Evolutionary conservation across 768 basidiomycete genomes (phyloP).

Genomic region (Phaeotremella skinneri): DNA sequence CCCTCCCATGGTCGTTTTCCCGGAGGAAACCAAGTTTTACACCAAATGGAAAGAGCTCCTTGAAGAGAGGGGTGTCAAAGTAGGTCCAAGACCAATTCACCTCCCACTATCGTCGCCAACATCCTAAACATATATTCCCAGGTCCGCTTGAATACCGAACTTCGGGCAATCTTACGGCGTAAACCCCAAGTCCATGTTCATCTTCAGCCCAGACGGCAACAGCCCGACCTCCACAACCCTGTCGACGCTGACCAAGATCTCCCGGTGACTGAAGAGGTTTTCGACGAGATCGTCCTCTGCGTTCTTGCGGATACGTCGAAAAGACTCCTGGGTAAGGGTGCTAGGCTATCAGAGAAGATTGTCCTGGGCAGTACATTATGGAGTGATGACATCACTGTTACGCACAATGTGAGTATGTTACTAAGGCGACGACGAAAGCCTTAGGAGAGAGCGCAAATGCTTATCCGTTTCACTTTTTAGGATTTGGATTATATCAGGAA

Average conservation of each 20-base stretch:
- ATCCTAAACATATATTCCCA: conserved; percentile 5
- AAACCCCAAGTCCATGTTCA: conserved; percentile 47
- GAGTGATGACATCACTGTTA: conserved; percentile 56
- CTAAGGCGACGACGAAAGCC: not conserved
- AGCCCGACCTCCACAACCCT: conserved; percentile 52
- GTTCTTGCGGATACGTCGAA: conserved; percentile 56
- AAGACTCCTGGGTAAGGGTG: conserved; percentile 54
- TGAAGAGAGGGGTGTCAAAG: conserved; percentile 51
- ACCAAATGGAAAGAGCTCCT: conserved; percentile 50
- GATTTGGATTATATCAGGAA: conserved; percentile 53
- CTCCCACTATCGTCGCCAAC: not conserved
- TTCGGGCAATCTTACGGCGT: conserved; percentile 43
- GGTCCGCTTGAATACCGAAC: conserved; percentile 52
- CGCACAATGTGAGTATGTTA: conserved; percentile 52
- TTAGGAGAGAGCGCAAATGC: not conserved
- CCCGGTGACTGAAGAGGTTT: conserved; percentile 49
- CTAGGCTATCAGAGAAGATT: conserved; percentile 53
- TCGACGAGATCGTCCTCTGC: conserved; percentile 57
- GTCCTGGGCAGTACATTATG: conserved; percentile 57
- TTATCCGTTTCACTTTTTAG: conserved; percentile 16
- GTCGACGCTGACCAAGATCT: conserved; percentile 51
- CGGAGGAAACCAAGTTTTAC: conserved; percentile 53
- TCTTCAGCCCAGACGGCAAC: conserved; percentile 42
- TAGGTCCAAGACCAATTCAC: conserved; percentile 25
- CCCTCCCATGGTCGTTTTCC: conserved; percentile 56